phyloP scores from a whole-genome alignment of 768 basidiomycete genomes.

The Podaxis pistillaris region DNA sequence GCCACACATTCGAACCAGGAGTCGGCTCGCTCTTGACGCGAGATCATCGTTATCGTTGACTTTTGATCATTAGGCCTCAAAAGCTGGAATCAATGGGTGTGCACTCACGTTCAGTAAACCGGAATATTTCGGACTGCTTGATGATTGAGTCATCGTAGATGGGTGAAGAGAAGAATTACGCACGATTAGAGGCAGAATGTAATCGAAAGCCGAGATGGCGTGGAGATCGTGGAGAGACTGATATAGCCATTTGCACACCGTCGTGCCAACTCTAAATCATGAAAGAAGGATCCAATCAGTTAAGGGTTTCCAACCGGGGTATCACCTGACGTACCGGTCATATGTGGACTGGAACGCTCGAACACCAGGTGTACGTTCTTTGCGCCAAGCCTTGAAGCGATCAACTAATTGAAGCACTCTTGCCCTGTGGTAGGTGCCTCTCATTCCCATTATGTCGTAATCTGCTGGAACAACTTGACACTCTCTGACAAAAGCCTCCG shows the following conservation, averaged over 20 bases:
- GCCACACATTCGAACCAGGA: conserved; percentile 84
- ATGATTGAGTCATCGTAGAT: conserved; percentile 7
- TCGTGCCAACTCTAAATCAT: conserved; percentile 52
- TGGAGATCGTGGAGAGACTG: conserved; percentile 74
- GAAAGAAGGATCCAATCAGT: conserved; percentile 6
- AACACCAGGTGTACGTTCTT: conserved; percentile 67
- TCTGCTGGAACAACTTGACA: conserved; percentile 54
- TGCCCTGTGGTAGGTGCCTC: conserved; percentile 57
- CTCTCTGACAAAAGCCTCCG: conserved; percentile 66
- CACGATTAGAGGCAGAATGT: conserved; percentile 80
- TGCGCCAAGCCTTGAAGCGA: conserved; percentile 67
- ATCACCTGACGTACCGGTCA: conserved; percentile 52
- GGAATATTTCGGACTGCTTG: conserved; percentile 66
- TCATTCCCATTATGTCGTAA: conserved; percentile 74
- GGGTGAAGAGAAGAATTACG: conserved; percentile 19
- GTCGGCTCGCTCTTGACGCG: conserved; percentile 56
- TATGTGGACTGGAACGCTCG: conserved; percentile 86
- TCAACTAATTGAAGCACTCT: conserved; percentile 61
- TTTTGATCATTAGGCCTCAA: conserved; percentile 22
- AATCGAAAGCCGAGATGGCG: conserved; percentile 75
- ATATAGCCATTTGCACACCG: conserved; percentile 77
- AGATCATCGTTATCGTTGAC: conserved; percentile 78
- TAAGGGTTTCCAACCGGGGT: not conserved
- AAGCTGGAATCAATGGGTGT: not conserved
- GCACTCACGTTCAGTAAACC: conserved; percentile 64